Conservation (phyloP, 306 rosid genomes). For the Trifolium subterraneum region DNA sequence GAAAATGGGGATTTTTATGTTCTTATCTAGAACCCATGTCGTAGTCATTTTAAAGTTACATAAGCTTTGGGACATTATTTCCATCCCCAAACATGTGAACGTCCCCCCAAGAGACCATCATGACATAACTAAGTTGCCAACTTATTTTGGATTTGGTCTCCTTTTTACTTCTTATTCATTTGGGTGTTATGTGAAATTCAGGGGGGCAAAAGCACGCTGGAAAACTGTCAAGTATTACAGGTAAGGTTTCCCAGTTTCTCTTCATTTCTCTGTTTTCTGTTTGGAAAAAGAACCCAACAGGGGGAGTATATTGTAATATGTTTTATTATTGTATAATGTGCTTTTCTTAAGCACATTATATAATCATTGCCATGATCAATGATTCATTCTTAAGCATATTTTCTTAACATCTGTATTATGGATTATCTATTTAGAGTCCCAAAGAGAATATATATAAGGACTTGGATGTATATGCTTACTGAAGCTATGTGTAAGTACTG, state of each 20-base stretch:
- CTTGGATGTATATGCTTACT: constrained; percentile 18
- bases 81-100: neutral
- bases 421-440: constrained; percentile 7
- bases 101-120: constrained; percentile 1
- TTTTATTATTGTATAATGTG: neutral
- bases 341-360: neutral
- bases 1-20: neutral
- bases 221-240: constrained; percentile 94
- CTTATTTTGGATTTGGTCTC: constrained; percentile 26
- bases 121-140: neutral
- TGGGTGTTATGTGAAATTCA: constrained; percentile 50
- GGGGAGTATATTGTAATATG: neutral
- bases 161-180: constrained; percentile 41
- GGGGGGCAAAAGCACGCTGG: constrained; percentile 94
- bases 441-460: neutral
- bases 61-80: neutral
- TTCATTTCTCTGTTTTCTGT: constrained; percentile 30
- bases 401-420: neutral
- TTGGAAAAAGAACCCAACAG: neutral
- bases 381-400: constrained; percentile 30
- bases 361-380: neutral
- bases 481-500: constrained; percentile 9
- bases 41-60: neutral
- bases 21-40: neutral
- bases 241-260: constrained; percentile 44